Evolutionary conservation across 2,329 filamentous ascomycete species (phyloP).

Genomic region (Pseudocercospora fuligena): DNA sequence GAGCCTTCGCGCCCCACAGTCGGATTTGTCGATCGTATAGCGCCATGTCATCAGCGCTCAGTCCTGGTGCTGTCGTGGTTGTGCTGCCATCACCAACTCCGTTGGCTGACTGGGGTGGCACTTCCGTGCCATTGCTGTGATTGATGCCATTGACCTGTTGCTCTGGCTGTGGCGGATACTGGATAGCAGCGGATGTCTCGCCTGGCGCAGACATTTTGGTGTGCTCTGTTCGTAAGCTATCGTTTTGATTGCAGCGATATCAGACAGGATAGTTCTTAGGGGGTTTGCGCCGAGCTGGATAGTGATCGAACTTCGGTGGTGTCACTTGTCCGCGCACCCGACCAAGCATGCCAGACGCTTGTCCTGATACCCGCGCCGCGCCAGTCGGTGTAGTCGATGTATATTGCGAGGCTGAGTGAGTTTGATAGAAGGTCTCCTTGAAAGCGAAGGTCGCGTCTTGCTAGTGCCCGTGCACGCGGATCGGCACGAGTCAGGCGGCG

Average conservation of each 20-base stretch:
- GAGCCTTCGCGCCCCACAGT: conserved; percentile 94
- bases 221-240: not conserved
- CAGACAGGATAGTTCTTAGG: not conserved
- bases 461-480: conserved; percentile 3
- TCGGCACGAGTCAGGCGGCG: not conserved
- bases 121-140: conserved; percentile 14
- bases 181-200: conserved; percentile 5
- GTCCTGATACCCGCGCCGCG: not conserved
- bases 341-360: not conserved
- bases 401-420: not conserved
- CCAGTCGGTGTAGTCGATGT: not conserved
- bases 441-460: conserved; percentile 5
- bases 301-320: not conserved
- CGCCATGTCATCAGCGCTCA: conserved; percentile 81
- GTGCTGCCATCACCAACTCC: conserved; percentile 25
- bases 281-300: not conserved
- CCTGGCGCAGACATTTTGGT: conserved; percentile 15
- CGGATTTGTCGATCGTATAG: conserved; percentile 97
- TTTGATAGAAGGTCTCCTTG: not conserved
- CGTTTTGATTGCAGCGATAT: not conserved
- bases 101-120: conserved; percentile 23
- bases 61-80: conserved; percentile 34
- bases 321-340: not conserved
- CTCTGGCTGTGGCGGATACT: conserved; percentile 3
- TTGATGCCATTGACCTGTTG: conserved; percentile 18